Percentiles rank a stretch among this genome's conserved stretches.
These are phyloP conservation scores for Kitagawia praeruptora DNA, from an alignment of 129 eudicot species.

Conservation along the genomic window DNA sequence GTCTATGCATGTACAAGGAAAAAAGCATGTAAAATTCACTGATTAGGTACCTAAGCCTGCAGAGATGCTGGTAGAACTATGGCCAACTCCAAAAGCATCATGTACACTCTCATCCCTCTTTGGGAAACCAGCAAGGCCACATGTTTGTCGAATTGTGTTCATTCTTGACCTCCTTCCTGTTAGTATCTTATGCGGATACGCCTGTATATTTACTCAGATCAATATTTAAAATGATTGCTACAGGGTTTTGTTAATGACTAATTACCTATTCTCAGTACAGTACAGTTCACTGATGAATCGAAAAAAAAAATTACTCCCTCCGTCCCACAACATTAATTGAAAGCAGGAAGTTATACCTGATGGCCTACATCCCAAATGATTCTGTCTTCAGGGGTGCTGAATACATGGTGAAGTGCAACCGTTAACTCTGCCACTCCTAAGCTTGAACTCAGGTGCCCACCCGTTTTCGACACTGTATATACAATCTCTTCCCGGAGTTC, in stretches of 20 bases:
- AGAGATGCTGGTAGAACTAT: slow-evolving; percentile 79
- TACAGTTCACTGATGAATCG: no score
- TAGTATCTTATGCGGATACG: slow-evolving; percentile 63
- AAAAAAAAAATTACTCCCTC: no score
- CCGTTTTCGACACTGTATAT: slow-evolving; percentile 46
- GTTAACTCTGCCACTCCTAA: slow-evolving; percentile 64
- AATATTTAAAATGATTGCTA: no score
- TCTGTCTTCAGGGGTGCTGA: slow-evolving; percentile 47
- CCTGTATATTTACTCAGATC: slow-evolving; percentile 11
- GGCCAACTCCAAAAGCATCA: slow-evolving; percentile 78
- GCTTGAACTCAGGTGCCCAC: slow-evolving; percentile 72
- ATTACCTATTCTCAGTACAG: no score
- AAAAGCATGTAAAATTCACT: not conserved
- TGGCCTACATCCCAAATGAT: slow-evolving; percentile 84
- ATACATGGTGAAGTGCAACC: slow-evolving; percentile 61
- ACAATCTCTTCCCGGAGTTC: slow-evolving; percentile 62
- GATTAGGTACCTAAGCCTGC: slow-evolving; percentile 51
- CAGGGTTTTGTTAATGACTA: no score
- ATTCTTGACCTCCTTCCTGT: slow-evolving; percentile 71
- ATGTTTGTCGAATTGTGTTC: slow-evolving; percentile 55
- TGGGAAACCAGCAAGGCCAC: slow-evolving; percentile 67
- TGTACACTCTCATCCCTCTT: slow-evolving; percentile 63
- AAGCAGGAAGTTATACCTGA: slow-evolving; percentile 31
- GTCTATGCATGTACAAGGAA: no score
- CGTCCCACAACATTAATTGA: no score